phyloP scores from a whole-genome alignment of 495 filamentous ascomycete genomes.

The Xylaria flabelliformis region DNA sequence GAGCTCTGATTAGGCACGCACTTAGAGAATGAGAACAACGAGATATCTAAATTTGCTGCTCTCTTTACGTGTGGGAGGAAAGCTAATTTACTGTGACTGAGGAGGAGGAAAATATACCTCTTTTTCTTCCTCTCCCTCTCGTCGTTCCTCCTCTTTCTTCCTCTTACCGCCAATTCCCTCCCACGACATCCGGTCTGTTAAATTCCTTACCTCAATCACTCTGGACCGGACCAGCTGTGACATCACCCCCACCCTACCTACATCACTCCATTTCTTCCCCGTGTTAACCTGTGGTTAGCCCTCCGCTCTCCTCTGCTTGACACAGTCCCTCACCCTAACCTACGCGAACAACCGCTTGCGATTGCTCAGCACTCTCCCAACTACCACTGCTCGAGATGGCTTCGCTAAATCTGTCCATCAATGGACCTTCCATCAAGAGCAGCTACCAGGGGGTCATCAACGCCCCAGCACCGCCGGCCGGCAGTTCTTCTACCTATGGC shows the following conservation, averaged over 20 bases:
- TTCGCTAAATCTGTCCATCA: slow-evolving; percentile 86
- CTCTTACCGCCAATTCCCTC: neutral
- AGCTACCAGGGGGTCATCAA: slow-evolving; percentile 92
- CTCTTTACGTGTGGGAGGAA: neutral
- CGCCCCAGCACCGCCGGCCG: slow-evolving; percentile 64
- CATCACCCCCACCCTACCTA: slow-evolving; percentile 38
- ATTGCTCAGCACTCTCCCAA: slow-evolving; percentile 8
- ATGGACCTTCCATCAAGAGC: slow-evolving; percentile 88
- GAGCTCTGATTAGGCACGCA: slow-evolving; percentile 8
- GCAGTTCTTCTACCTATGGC: slow-evolving; percentile 62
- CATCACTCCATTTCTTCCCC: slow-evolving; percentile 12
- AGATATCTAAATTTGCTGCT: slow-evolving; percentile 13
- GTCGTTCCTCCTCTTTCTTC: neutral
- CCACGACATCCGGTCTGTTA: slow-evolving; percentile 12
- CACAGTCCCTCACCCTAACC: slow-evolving; percentile 10
- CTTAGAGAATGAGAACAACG: neutral
- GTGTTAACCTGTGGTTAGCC: neutral
- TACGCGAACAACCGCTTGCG: slow-evolving; percentile 10
- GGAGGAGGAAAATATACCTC: neutral
- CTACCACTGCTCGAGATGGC: slow-evolving; percentile 66
- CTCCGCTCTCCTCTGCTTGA: slow-evolving; percentile 11
- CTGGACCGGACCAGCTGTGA: slow-evolving; percentile 33
- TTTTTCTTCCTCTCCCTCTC: neutral
- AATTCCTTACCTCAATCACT: slow-evolving; percentile 19
- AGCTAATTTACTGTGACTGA: neutral